These are phyloP conservation scores for Acidomyces sp. DNA, from an alignment of 495 filamentous ascomycete species.

Conservation along the genomic window DNA sequence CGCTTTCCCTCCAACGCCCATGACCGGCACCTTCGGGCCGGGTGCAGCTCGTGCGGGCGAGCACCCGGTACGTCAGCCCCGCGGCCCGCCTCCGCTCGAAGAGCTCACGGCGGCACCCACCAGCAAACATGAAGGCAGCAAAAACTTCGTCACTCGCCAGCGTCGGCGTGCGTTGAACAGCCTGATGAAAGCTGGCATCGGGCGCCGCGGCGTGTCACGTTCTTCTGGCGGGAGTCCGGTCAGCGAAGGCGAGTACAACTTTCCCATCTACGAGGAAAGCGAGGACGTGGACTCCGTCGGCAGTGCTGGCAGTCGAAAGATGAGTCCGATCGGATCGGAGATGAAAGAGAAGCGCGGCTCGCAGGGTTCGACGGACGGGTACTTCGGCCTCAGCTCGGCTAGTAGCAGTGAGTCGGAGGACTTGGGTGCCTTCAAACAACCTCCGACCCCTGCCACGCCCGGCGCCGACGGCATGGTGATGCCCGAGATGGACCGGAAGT, in stretches of 20 bases:
- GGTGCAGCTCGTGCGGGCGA: slow-evolving; percentile 87
- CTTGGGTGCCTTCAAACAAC: slow-evolving; percentile 16
- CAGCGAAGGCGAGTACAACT: slow-evolving; percentile 13
- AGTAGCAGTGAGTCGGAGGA: slow-evolving; percentile 22
- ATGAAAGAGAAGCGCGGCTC: slow-evolving; percentile 22
- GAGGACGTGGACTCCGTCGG: slow-evolving; percentile 11
- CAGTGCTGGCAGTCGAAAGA: slow-evolving; percentile 17
- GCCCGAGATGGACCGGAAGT: slow-evolving; percentile 19
- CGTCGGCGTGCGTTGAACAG: slow-evolving; percentile 85
- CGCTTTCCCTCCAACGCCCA: slow-evolving; percentile 60
- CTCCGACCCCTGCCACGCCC: slow-evolving; percentile 15
- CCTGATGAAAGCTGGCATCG: slow-evolving; percentile 77
- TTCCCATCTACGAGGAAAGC: slow-evolving; percentile 12
- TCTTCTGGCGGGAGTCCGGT: slow-evolving; percentile 18
- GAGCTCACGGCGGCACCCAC: slow-evolving; percentile 86
- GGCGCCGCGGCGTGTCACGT: slow-evolving; percentile 38
- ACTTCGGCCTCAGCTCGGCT: slow-evolving; percentile 22
- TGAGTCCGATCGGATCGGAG: slow-evolving; percentile 20
- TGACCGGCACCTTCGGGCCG: slow-evolving; percentile 80
- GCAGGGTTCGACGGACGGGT: slow-evolving; percentile 13
- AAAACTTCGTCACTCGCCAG: slow-evolving; percentile 92
- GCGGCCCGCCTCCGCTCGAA: slow-evolving; percentile 81
- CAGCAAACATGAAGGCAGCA: slow-evolving; percentile 88
- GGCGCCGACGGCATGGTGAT: background rate
- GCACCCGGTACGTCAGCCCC: slow-evolving; percentile 86